Conservation (phyloP, 768 basidiomycete species). For the Pulveroboletus frians region DNA sequence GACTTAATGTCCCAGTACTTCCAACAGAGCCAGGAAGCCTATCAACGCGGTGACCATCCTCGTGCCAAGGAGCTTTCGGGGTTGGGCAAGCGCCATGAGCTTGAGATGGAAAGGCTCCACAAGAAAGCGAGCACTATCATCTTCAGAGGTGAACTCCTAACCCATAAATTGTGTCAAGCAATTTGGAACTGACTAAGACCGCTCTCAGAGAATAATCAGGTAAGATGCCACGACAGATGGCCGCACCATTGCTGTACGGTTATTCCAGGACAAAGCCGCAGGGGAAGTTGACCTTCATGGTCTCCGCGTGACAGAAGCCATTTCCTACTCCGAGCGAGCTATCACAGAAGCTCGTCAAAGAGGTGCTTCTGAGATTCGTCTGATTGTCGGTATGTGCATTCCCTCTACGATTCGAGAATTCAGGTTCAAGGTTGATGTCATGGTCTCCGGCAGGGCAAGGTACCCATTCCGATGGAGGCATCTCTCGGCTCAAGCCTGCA, state of each 20-base stretch:
- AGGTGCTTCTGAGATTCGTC: constrained; percentile 57
- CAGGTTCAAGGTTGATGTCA: background rate
- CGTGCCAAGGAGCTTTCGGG: constrained; percentile 76
- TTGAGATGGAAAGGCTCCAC: constrained; percentile 72
- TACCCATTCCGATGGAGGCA: constrained; percentile 70
- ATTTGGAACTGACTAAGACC: background rate
- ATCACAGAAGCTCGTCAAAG: constrained; percentile 57
- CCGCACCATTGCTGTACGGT: background rate
- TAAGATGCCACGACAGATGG: constrained; percentile 15
- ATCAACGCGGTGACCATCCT: constrained; percentile 64
- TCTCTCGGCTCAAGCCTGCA: constrained; percentile 85
- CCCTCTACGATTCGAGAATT: background rate
- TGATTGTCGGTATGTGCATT: constrained; percentile 74
- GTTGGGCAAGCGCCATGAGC: constrained; percentile 71
- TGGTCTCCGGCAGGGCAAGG: constrained; percentile 62
- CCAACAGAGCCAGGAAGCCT: constrained; percentile 67
- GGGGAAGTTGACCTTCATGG: constrained; percentile 88
- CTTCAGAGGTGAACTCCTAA: constrained; percentile 46
- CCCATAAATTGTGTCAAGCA: background rate
- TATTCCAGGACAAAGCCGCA: constrained; percentile 48
- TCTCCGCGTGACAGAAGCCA: constrained; percentile 88
- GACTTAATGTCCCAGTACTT: constrained; percentile 66
- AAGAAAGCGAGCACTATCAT: constrained; percentile 82
- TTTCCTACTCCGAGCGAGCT: constrained; percentile 64
- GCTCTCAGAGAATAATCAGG: constrained; percentile 68